Base-by-base conservation (phyloP, 495 filamentous ascomycete genomes). In the Penicillium turbatum region DNA sequence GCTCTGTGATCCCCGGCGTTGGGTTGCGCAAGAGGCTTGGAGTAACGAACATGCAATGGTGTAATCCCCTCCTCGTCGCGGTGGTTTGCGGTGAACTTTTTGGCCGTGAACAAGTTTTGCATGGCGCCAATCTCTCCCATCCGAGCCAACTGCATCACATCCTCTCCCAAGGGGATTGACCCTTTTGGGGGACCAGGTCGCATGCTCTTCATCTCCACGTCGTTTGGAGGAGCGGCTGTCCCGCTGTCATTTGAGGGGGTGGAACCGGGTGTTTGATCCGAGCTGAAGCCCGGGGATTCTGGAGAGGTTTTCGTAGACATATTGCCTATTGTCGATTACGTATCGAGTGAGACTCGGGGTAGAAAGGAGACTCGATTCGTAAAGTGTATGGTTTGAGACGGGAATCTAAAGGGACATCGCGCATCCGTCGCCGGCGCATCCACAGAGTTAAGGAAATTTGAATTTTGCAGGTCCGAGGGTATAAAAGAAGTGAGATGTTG, bases 71-170 rank as follows among this genome's bases (percentile, higher is more conserved):
- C 89, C 44, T 86, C 90, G 64, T 97, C 95, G 53, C 77, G 80
- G 66, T 93, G 89, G 43, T 79, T 85, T 21, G 88, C 89, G 57
- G 87, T 83, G 68, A 81, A 88, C 49, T 89, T 93, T 59, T 88
- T 86, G 46, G 78, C 81, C 55, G 88, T 87, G 59, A 96, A 92
- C 24, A 98, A 76, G 74, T 84, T 91, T 72, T 95, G 87, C 79
- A 98, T 92, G 30, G 80, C 86, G 5, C 74, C 74, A 63, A 96
- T 81, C 63, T 98, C 92, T 27, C 93, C 93, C 53, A 93, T 66
- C 45, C 92, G 81, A 32, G 93, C 89, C 62, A 97, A 79, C 72
- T 97, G 92, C 90, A 98, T 96, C 47, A 98, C 86, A 75, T 97
- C 93, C 51, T 90, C 82, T 49, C 88, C 88, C 1, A 86, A 45